These are phyloP conservation scores for Leccinum uliginosum DNA, from an alignment of 768 basidiomycete genomes.

Conservation along the genomic window DNA sequence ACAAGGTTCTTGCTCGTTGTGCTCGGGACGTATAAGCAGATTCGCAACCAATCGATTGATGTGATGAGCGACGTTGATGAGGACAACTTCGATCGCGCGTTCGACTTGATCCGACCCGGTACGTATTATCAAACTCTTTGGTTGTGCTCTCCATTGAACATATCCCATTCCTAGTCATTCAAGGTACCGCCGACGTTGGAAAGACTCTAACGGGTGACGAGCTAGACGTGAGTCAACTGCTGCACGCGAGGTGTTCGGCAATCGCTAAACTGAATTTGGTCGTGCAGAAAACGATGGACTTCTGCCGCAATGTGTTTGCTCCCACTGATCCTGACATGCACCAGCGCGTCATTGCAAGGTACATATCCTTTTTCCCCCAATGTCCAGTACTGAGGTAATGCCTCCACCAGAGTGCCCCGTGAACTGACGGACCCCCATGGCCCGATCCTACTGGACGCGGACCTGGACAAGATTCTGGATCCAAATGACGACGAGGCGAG, in stretches of 20 bases:
- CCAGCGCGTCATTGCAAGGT: slow-evolving; percentile 1
- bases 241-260: not conserved
- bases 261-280: not conserved
- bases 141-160: not conserved
- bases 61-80: slow-evolving; percentile 4
- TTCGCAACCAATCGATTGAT: not conserved
- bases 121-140: not conserved
- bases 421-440: not conserved
- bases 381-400: not conserved
- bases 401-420: not conserved
- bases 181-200: slow-evolving; percentile 5
- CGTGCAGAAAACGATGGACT: slow-evolving; percentile 11
- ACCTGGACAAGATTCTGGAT: not conserved
- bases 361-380: not conserved
- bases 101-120: slow-evolving; percentile 9
- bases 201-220: slow-evolving; percentile 8
- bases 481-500: slow-evolving; percentile 7
- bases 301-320: slow-evolving; percentile 1
- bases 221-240: not conserved
- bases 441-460: not conserved
- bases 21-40: not conserved
- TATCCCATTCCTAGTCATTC: slow-evolving; percentile 1
- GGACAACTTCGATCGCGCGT: slow-evolving; percentile 12
- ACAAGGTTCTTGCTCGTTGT: slow-evolving; percentile 9
- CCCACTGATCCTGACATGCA: slow-evolving; percentile 5